Evolutionary conservation across 2,329 filamentous ascomycete genomes (phyloP).

Genomic region (Colletotrichum musicola): DNA sequence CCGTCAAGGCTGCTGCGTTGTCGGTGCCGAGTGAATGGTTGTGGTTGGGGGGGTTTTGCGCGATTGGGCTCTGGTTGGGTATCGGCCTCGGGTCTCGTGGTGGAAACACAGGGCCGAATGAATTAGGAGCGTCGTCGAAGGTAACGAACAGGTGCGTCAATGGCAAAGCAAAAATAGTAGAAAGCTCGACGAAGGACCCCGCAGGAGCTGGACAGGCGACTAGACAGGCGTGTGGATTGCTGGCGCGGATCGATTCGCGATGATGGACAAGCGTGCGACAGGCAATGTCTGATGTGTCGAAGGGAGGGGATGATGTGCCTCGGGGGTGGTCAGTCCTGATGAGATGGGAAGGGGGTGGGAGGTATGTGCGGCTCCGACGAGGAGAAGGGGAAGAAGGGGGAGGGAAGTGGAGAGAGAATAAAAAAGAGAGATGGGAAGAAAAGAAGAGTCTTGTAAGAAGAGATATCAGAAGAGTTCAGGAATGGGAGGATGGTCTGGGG

Average conservation of each 20-base stretch:
- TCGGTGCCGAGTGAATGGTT: constrained; percentile 24
- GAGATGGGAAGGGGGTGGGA: constrained; percentile 41
- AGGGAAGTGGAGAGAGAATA: constrained; percentile 45
- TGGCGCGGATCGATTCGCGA: constrained; percentile 38
- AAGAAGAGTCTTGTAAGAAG: constrained; percentile 55
- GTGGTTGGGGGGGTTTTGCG: constrained; percentile 40
- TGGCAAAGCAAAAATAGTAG: constrained; percentile 44
- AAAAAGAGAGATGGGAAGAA: constrained; percentile 53
- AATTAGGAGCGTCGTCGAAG: constrained; percentile 57
- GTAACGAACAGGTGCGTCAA: constrained; percentile 48
- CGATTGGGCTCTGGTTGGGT: constrained; percentile 37
- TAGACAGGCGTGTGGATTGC: constrained; percentile 38
- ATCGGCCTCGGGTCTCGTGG: constrained; percentile 22
- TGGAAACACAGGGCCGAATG: constrained; percentile 51
- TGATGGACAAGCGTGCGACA: constrained; percentile 45
- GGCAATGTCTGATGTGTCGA: constrained; percentile 46
- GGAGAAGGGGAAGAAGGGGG: constrained; percentile 46
- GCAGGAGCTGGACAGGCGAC: constrained; percentile 49
- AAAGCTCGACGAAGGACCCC: constrained; percentile 42
- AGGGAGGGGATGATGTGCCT: constrained; percentile 43
- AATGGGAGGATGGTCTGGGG: constrained; percentile 53
- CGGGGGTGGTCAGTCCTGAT: constrained; percentile 44
- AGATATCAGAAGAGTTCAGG: constrained; percentile 53
- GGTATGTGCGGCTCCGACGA: constrained; percentile 43
- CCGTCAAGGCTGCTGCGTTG: constrained; percentile 56